Percentiles rank a stretch among this genome's conserved stretches.
These are phyloP conservation scores for Pseudomicrostroma phylloplanum DNA, from an alignment of 1,284 basidiomycete species.

Conservation along the genomic window DNA sequence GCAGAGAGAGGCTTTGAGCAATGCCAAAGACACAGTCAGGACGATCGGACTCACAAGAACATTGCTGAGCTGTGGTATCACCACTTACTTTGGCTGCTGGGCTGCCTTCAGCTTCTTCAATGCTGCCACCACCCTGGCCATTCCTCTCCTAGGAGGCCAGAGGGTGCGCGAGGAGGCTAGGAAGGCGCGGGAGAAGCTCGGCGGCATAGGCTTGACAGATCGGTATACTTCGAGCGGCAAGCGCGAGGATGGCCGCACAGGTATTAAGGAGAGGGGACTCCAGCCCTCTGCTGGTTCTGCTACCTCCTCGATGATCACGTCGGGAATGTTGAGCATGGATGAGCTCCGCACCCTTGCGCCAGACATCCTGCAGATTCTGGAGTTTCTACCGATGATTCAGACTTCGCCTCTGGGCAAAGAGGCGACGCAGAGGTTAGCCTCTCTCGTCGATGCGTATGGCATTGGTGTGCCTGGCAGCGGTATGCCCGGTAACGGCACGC, in stretches of 20 bases:
- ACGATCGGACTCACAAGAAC: neutral
- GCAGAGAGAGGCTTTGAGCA: neutral
- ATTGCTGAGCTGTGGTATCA: neutral
- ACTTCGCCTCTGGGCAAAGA: neutral
- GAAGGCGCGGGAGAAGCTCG: neutral
- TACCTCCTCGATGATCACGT: neutral
- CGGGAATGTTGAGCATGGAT: neutral
- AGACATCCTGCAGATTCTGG: constrained; percentile 5
- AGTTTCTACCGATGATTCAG: constrained; percentile 3
- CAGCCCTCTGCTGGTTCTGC: neutral
- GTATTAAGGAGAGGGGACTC: too few species aligned
- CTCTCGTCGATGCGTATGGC: constrained; percentile 2
- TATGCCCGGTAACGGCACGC: neutral
- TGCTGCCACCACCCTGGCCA: neutral
- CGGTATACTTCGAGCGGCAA: neutral
- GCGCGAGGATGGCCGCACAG: neutral
- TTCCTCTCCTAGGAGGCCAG: neutral
- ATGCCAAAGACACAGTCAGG: neutral
- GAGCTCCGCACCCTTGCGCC: neutral
- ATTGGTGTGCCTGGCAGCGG: neutral
- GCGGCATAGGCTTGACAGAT: neutral
- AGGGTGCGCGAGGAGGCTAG: neutral
- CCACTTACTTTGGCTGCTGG: neutral
- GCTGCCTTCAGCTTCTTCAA: neutral
- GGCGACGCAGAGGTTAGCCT: neutral